Base-by-base conservation (phyloP, 192 early-diverging fungal species). In the Podila verticillata region DNA sequence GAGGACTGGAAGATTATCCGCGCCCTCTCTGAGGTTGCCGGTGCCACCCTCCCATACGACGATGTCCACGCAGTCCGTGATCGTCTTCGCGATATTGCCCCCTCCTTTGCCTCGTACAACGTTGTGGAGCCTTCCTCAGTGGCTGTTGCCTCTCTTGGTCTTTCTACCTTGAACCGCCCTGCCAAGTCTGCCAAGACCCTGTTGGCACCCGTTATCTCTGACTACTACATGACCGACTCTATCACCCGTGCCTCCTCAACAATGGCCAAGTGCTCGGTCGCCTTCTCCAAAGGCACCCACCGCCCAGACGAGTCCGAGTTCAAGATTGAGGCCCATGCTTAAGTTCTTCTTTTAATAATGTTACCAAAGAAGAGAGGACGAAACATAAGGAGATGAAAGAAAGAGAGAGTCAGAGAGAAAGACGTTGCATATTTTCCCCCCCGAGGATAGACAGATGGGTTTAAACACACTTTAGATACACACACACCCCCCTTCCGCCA, bases 1-100 rank as follows among this genome's bases (percentile, higher is more conserved):
- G 97, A 98, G 70, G 98, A 99, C 88, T 99, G 98, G 98, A 98
- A 97, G 92, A 97, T 99, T 64, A 87, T 99, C 56, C 95, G 98
- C 49, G 98, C 98, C 5, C 84, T 99, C 35, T 96, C 96, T 5
- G 96, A 99, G 84, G 86, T 96, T n/a, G 86, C 91, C 34, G 96
- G 95, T 1, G 83, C 90, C 19, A 83, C 93, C 7, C 85, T 99
- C 34, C 92, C 96, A 26, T 99, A 99, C 78, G 95, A 99, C 70
- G 94, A 98, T 74, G 78, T 95, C 13, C 67, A 83, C 5, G 85
- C 92, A 28, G 85, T 99, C 65, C 93, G 96, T n/a, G 86, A 90
- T 35, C 95, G 98, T 61, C 90, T 98, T 86, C 86, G 84, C 51
- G 95, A 98, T 54, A 85, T 99, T 71, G 89, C 95, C 30, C 98